Percentiles rank a stretch among this genome's conserved stretches.
Conservation (phyloP, 78 protist genomes). For the Emiliania huxleyi region DNA sequence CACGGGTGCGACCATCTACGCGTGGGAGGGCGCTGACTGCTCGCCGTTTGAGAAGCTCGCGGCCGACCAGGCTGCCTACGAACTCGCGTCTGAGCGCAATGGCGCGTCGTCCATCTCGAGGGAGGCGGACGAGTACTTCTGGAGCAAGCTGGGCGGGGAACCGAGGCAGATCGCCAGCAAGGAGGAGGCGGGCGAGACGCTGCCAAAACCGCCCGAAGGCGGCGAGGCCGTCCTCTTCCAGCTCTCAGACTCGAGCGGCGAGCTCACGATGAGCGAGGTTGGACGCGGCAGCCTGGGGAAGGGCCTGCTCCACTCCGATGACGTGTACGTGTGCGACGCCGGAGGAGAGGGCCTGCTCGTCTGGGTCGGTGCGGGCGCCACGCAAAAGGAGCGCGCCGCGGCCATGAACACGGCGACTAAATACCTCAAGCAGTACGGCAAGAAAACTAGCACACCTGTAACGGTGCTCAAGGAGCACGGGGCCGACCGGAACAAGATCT, state of each 20-base stretch:
- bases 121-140: constrained; percentile 33
- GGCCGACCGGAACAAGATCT: too few relatives aligned
- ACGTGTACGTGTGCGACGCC: constrained; percentile 50
- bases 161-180: background rate
- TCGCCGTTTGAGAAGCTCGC: constrained; percentile 40
- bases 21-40: background rate
- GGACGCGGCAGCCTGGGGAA: background rate
- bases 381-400: background rate
- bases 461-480: too few relatives aligned
- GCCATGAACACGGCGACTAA: constrained; percentile 31
- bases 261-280: background rate
- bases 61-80: constrained; percentile 56
- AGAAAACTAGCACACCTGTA: too few relatives aligned
- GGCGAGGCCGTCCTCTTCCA: background rate
- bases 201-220: background rate
- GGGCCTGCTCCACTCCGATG: constrained; percentile 50
- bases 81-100: too few relatives aligned
- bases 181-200: background rate
- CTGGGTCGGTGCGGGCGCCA: constrained; percentile 63
- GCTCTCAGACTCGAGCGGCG: background rate
- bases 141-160: background rate
- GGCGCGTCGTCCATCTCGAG: constrained; percentile 10
- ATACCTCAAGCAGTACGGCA: too few relatives aligned
- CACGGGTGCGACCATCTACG: background rate
- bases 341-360: constrained; percentile 37